Percentiles rank a stretch among this genome's conserved stretches.
phyloP scores from a whole-genome alignment of 305 asterid species.

The Fraxinus greggii region DNA sequence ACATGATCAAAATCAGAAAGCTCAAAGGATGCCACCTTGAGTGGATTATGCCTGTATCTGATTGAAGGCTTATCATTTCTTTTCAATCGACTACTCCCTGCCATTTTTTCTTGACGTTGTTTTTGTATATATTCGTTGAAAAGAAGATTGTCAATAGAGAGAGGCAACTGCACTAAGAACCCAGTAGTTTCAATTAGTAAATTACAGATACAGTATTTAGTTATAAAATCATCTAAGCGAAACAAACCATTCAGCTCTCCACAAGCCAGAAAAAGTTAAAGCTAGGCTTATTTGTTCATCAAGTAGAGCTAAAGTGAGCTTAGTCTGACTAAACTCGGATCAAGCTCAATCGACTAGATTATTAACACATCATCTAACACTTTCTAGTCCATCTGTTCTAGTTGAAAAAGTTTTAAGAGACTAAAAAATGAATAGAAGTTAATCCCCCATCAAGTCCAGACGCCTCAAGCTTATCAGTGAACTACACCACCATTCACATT shows the following conservation, averaged over 20 bases:
- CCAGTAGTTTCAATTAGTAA: conserved; percentile 8
- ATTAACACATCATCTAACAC: not conserved
- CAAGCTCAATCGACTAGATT: not conserved
- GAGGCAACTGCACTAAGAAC: conserved; percentile 38
- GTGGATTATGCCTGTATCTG: conserved; percentile 40
- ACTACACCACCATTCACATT: not conserved
- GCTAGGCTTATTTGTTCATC: not conserved
- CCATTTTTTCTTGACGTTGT: conserved; percentile 32
- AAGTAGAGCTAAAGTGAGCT: not conserved
- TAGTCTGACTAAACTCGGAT: not conserved
- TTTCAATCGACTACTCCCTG: conserved; percentile 39
- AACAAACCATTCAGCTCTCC: not conserved
- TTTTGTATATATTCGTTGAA: conserved; percentile 4
- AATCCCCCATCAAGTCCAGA: not conserved
- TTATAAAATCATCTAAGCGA: not conserved
- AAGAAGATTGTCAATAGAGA: conserved; percentile 20
- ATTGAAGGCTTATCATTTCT: conserved; percentile 46
- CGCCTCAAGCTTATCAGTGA: not conserved
- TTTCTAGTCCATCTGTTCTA: not conserved
- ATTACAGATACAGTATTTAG: not conserved
- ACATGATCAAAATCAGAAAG: conserved; percentile 34
- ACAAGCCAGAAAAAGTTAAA: not conserved
- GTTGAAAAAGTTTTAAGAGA: not conserved
- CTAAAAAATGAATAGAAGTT: not conserved
- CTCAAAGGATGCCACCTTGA: conserved; percentile 43